Percentiles rank a stretch among this genome's conserved stretches.
These are phyloP conservation scores for Metroxylon sagu DNA, from an alignment of 176 grass and related monocot genomes.

Conservation along the genomic window DNA sequence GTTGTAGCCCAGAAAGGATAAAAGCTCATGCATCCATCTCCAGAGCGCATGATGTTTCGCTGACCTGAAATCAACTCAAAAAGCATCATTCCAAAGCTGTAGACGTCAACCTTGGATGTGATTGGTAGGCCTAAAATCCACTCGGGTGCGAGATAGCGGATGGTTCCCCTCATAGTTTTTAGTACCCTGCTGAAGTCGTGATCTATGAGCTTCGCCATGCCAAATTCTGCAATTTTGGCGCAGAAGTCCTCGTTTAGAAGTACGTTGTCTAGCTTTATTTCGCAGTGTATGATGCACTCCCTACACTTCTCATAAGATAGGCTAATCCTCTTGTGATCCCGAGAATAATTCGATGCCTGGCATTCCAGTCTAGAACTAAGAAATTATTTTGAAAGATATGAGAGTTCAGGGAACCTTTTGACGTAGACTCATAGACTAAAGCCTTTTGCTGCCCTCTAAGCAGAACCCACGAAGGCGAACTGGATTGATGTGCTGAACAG, in stretches of 20 bases:
- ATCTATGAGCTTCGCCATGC: too few species aligned
- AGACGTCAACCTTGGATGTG: conserved; percentile 25
- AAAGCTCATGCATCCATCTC: not conserved
- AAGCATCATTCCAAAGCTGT: conserved; percentile 39
- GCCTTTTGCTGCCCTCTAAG: conserved; percentile 6
- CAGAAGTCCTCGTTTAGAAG: too few species aligned
- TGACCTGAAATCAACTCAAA: conserved; percentile 25
- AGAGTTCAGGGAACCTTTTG: conserved; percentile 22
- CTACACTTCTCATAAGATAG: too few species aligned
- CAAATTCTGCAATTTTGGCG: too few species aligned
- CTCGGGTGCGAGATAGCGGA: conserved; percentile 34
- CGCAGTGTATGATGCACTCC: too few species aligned
- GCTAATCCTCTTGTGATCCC: too few species aligned
- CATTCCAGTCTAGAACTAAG: conserved; percentile 22
- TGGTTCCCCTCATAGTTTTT: conserved; percentile 31
- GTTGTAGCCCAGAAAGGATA: conserved; percentile 17
- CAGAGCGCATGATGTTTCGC: conserved; percentile 3
- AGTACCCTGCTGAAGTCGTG: conserved; percentile 16
- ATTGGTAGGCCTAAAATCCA: conserved; percentile 26
- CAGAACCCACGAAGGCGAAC: conserved; percentile 26
- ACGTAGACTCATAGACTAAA: conserved; percentile 38
- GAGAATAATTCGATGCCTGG: conserved; percentile 21
- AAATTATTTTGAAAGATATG: conserved; percentile 14
- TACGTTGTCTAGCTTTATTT: too few species aligned
- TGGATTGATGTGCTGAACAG: conserved; percentile 28